phyloP scores from a whole-genome alignment of 2,329 filamentous ascomycete species.

The Juglanconis juglandina region DNA sequence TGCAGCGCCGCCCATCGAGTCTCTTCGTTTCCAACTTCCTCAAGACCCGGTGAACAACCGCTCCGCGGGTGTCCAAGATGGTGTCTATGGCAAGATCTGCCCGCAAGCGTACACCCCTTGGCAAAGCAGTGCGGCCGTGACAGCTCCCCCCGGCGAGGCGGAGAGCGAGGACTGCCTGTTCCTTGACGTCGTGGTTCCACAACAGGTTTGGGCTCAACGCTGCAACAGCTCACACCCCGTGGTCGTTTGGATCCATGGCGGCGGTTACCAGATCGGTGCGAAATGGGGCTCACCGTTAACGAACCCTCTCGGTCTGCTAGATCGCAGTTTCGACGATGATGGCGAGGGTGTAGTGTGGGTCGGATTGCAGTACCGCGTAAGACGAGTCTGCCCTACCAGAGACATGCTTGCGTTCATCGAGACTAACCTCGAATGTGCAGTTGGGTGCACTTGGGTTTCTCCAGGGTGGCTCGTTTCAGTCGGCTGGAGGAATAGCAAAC shows the following conservation, averaged over 20 bases:
- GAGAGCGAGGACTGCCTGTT: conserved; percentile 38
- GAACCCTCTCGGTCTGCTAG: conserved; percentile 26
- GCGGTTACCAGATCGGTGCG: conserved; percentile 30
- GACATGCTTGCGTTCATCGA: background rate
- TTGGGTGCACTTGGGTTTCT: conserved; percentile 37
- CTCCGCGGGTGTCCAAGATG: conserved; percentile 13
- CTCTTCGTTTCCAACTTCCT: conserved; percentile 22
- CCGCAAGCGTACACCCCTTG: conserved; percentile 13
- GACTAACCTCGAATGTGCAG: background rate
- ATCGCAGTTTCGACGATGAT: conserved; percentile 19
- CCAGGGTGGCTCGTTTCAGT: conserved; percentile 32
- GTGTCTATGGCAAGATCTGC: conserved; percentile 17
- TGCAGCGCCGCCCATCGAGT: conserved; percentile 19
- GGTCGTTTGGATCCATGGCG: conserved; percentile 35
- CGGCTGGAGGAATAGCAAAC: conserved; percentile 35
- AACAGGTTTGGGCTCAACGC: conserved; percentile 25
- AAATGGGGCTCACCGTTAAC: conserved; percentile 28
- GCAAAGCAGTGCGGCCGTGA: conserved; percentile 1
- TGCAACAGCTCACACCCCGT: conserved; percentile 16
- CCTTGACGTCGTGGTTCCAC: conserved; percentile 38
- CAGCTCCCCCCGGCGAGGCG: conserved; percentile 1
- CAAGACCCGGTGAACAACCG: conserved; percentile 10
- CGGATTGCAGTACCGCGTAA: conserved; percentile 33
- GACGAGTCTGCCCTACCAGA: background rate
- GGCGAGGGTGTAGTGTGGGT: conserved; percentile 34